Evolutionary conservation across 768 basidiomycete genomes (phyloP), one percentile per base, ranked within the genome.

Genomic region (Xerocomellus dryophilus): DNA sequence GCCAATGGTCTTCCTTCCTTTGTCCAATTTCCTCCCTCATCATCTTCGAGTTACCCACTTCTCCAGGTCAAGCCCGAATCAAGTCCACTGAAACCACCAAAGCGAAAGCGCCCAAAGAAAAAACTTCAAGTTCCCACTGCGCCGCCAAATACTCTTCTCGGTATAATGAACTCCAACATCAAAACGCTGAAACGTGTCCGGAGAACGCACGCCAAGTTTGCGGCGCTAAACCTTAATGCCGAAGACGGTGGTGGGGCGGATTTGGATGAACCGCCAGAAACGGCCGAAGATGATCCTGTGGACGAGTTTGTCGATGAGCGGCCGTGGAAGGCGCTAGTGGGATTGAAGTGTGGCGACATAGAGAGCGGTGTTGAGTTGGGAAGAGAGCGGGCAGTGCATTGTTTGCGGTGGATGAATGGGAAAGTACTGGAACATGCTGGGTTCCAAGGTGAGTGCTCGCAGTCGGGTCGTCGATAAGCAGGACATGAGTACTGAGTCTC

Each of bases 341-440:
- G 66, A 2, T 7, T 61, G 43, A 58, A 58, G 49, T 31, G 38
- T 27, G 7, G 50, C 4, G 59, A 60, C 11, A n/a, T 44, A 2
- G 54, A 56, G 41, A 12, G 7, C 41, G 65, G 75, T 11, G 60
- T 81, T 39, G 87, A 86, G 52, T 67, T 90, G 25, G 88, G 85
- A 1, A 78, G 78, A 54, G 71, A 76, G 52, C 83, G 77, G 53
- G 84, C 86, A 8, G 70, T 73, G 41, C 78, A 83, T 51, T 94
- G 86, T 72, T 64, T 87, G 63, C 74, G 77, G 60, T 92, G 85
- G 90, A 81, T 83, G 79, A 76, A 81, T 21, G 73, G 74, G 49
- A 93, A 90, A 73, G 78, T 96, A 47, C 64, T 97, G 62, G 93
- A 96, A 61, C 95, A 97, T 75, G 78, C 80, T 44, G 94, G 94